Base-by-base conservation (phyloP, 78 protist species). In the Dictyostelium citrinum region DNA sequence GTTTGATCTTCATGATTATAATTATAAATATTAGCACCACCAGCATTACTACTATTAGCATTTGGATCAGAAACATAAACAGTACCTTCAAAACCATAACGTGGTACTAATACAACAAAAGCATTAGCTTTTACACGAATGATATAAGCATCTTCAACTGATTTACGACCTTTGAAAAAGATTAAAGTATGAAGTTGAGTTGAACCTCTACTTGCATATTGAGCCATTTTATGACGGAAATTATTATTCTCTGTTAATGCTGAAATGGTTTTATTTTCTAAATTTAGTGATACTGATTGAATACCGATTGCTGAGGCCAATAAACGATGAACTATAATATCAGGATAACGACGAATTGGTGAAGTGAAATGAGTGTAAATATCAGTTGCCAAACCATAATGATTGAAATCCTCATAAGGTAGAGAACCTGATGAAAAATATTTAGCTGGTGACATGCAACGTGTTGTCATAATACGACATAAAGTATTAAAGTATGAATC, bases 301-400 rank as follows among this genome's bases (percentile, higher is more conserved):
- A 93, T 76, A 76, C 90, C 90, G 46, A 77, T 71, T n/a, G 94
- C 70, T 12, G 86, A 81, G 0, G 95, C 97, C 10, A 98, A 96
- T 58, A 97, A 79, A 11, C 99, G 84, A 81, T 98, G 99, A 22
- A 98, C 99, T 4, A 98, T 72, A 11, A 97, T 68, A 77, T 98
- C 99, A 0, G 99, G 96, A 72, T 97, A 97, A 7, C 97, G 49
- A 37, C 99, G 97, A 74, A 99, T 99, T 14, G 99, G 99, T 4
- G 99, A 97, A 5, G 99, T 99, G 95, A 99, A 99, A 91, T 99
- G 99, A 11, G 99, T 99, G 97, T 99, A 99, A 45, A 97, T 70
- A 22, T 90, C 95, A 10, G 81, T 43, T n/a, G 93, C 93, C 79
- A 95, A 90, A 78, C 95, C 97, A 83, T 95, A 95, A 60, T 95